A percentile compares a stretch with the other conserved stretches of the same genome.
Conservation (phyloP, 768 basidiomycete genomes). For the Leucocoprinus leucothites region DNA sequence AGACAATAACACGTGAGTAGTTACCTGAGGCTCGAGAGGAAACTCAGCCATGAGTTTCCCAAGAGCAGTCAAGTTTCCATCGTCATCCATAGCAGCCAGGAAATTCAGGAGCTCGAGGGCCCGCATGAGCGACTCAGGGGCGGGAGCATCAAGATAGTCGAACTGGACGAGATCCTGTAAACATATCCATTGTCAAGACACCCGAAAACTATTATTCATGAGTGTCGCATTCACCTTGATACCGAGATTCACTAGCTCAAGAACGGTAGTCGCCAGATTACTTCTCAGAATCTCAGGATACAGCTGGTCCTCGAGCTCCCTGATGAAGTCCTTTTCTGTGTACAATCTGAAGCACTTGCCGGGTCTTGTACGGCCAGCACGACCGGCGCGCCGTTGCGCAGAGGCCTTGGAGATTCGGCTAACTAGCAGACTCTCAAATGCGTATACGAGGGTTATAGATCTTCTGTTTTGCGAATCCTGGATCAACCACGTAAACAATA, state of each 20-base stretch:
- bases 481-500: conserved; percentile 99
- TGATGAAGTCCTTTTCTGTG: conserved; percentile 96
- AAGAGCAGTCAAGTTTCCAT: conserved; percentile 83
- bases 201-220: too few species aligned
- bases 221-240: conserved; percentile 71
- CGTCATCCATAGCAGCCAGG: conserved; percentile 89
- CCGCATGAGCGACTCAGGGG: conserved; percentile 95
- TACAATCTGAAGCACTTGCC: conserved; percentile 98
- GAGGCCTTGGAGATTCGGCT: conserved; percentile 96
- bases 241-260: conserved; percentile 93
- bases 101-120: conserved; percentile 93
- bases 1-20: not conserved
- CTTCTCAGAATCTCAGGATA: conserved; percentile 94
- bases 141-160: conserved; percentile 91
- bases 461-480: conserved; percentile 97
- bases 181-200: too few species aligned
- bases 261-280: conserved; percentile 89
- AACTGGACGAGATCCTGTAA: conserved; percentile 77
- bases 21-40: conserved; percentile 92
- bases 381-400: conserved; percentile 93
- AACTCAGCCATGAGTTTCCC: conserved; percentile 97
- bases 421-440: conserved; percentile 89
- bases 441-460: conserved; percentile 97
- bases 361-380: conserved; percentile 92
- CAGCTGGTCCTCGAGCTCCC: conserved; percentile 94